These are phyloP conservation scores for Aspergillus ochraceus DNA, from an alignment of 2,329 filamentous ascomycete species.

Conservation along the genomic window DNA sequence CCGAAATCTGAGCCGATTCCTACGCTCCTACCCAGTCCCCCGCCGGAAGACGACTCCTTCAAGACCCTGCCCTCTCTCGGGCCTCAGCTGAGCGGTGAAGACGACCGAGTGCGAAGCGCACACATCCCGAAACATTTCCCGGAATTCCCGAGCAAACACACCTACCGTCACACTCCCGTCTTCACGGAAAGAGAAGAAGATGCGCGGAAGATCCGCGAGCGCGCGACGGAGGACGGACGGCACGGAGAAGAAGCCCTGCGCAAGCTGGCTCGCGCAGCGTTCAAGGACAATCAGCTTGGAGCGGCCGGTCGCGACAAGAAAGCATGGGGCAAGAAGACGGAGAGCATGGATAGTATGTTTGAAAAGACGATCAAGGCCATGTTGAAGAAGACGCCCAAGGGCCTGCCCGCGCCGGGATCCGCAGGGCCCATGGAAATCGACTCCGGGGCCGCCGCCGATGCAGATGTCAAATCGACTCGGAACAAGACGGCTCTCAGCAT, in stretches of 20 bases:
- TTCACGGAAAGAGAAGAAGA: slow-evolving; percentile 61
- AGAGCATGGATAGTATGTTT: slow-evolving; percentile 53
- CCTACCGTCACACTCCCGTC: slow-evolving; percentile 61
- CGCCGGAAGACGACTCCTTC: slow-evolving; percentile 36
- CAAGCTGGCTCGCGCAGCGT: slow-evolving; percentile 56
- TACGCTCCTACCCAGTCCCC: slow-evolving; percentile 40
- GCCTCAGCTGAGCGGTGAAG: slow-evolving; percentile 50
- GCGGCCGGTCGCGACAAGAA: slow-evolving; percentile 43
- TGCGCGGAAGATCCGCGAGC: slow-evolving; percentile 60
- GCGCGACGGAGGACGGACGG: slow-evolving; percentile 65
- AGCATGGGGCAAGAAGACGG: slow-evolving; percentile 38
- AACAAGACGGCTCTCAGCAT: slow-evolving; percentile 32
- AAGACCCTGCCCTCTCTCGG: slow-evolving; percentile 49
- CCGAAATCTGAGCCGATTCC: slow-evolving; percentile 22
- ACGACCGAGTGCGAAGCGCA: slow-evolving; percentile 46
- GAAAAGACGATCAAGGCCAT: slow-evolving; percentile 58
- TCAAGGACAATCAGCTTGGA: slow-evolving; percentile 42
- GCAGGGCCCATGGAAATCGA: slow-evolving; percentile 34
- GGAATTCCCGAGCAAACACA: slow-evolving; percentile 62
- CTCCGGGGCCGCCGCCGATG: slow-evolving; percentile 23
- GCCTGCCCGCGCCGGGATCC: slow-evolving; percentile 24
- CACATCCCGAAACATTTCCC: slow-evolving; percentile 64
- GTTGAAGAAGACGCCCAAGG: slow-evolving; percentile 40
- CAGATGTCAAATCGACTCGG: slow-evolving; percentile 24
- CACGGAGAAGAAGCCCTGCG: slow-evolving; percentile 65